Conservation (phyloP, 495 filamentous ascomycete genomes). For the Neurospora intermedia region DNA sequence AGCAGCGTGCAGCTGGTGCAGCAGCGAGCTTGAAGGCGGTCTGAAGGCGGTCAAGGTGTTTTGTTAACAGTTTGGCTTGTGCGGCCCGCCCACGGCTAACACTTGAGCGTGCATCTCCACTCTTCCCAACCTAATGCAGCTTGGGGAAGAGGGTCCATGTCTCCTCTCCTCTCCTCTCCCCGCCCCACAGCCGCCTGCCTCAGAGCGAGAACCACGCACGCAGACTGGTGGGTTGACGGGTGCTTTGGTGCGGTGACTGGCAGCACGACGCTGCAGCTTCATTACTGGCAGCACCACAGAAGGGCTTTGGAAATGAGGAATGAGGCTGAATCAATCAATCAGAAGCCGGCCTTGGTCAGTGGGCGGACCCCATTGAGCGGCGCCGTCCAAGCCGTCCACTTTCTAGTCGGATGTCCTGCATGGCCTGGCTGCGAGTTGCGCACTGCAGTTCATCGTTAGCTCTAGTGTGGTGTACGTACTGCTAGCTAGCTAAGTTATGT, state of each 20-base stretch:
- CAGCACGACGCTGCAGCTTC: not conserved
- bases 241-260: not conserved
- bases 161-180: not conserved
- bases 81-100: not conserved
- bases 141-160: not conserved
- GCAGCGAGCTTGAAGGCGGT: not conserved
- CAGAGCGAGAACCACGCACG: not conserved
- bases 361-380: slow-evolving; percentile 5
- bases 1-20: not conserved
- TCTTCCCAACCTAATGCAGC: not conserved
- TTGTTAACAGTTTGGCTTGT: not conserved
- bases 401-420: not conserved
- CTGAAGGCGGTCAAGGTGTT: not conserved
- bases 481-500: not conserved
- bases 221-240: not conserved
- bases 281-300: not conserved
- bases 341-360: slow-evolving; percentile 6
- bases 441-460: not conserved
- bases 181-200: not conserved
- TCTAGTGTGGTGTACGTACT: not conserved
- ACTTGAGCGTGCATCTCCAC: not conserved
- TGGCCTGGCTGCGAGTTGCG: slow-evolving; percentile 1
- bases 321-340: slow-evolving; percentile 25
- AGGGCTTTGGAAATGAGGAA: slow-evolving; percentile 6
- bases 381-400: not conserved